Conservation (phyloP, 106 monocot genomes). For the Acanthochlamys bracteata region DNA sequence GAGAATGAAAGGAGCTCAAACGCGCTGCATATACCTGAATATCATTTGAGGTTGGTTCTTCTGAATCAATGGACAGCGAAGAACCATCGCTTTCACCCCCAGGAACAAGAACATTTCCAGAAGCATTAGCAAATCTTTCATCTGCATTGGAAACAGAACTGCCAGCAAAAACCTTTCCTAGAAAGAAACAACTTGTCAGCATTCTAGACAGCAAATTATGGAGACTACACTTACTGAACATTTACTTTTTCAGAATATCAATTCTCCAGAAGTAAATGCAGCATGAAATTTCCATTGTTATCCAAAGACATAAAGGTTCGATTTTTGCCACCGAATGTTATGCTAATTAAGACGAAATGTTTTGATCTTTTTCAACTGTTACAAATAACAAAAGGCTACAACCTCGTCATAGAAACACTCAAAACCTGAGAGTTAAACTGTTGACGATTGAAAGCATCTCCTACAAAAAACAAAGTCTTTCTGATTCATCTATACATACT, state of each 20-base stretch:
- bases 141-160: slow-evolving; percentile 25
- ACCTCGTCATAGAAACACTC: no score
- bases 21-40: slow-evolving; percentile 15
- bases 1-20: background rate
- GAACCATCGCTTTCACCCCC: slow-evolving; percentile 24
- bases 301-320: no score
- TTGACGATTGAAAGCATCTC: background rate
- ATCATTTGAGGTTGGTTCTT: slow-evolving; percentile 11
- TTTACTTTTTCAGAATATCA: no score
- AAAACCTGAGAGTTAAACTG: no score
- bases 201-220: background rate
- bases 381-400: no score
- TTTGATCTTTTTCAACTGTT: no score
- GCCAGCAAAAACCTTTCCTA: slow-evolving; percentile 32
- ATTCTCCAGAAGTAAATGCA: no score
- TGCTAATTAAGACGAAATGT: no score
- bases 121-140: slow-evolving; percentile 35
- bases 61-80: slow-evolving; percentile 9
- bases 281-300: no score
- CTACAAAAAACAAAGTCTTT: background rate
- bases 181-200: slow-evolving; percentile 12
- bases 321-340: no score
- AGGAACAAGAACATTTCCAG: slow-evolving; percentile 40
- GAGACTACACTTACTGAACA: no score
- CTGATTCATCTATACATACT: no score